These are phyloP conservation scores for Ophiorrhiza pumila DNA, from an alignment of 257 asterid genomes.

Conservation along the genomic window DNA sequence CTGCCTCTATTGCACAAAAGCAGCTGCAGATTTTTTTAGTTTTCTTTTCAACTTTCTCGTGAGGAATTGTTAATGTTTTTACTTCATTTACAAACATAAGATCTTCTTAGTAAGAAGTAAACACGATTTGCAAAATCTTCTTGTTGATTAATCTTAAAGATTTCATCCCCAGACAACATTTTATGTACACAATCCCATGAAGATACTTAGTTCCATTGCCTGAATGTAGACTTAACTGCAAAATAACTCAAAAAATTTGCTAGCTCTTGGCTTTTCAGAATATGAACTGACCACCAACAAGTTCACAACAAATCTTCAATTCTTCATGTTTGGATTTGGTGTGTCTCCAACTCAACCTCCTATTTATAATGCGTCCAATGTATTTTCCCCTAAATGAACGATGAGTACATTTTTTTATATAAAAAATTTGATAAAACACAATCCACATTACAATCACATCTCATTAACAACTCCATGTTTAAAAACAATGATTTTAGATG, in stretches of 20 bases:
- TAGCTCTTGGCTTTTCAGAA: neutral
- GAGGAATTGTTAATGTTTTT: neutral
- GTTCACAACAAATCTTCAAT: neutral
- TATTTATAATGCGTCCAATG: neutral
- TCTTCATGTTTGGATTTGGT: conserved; percentile 9
- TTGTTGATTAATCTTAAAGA: conserved; percentile 13
- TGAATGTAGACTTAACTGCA: conserved; percentile 11
- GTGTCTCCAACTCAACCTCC: neutral
- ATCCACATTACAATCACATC: too few species aligned
- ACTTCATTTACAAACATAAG: conserved; percentile 6
- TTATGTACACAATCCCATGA: conserved; percentile 11
- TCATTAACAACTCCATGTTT: too few species aligned
- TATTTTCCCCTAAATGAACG: neutral
- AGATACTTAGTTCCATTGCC: conserved; percentile 6
- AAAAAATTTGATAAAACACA: too few species aligned
- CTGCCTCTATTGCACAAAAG: conserved; percentile 9
- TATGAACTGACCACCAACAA: neutral
- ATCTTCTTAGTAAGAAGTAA: conserved; percentile 22
- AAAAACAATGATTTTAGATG: too few species aligned
- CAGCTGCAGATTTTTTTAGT: neutral
- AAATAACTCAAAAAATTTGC: neutral
- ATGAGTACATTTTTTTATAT: neutral
- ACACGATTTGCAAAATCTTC: conserved; percentile 15
- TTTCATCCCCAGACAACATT: neutral
- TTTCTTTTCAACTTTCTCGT: neutral